Base-by-base conservation (phyloP, 2,329 filamentous ascomycete species). In the Aspergillus sp. region DNA sequence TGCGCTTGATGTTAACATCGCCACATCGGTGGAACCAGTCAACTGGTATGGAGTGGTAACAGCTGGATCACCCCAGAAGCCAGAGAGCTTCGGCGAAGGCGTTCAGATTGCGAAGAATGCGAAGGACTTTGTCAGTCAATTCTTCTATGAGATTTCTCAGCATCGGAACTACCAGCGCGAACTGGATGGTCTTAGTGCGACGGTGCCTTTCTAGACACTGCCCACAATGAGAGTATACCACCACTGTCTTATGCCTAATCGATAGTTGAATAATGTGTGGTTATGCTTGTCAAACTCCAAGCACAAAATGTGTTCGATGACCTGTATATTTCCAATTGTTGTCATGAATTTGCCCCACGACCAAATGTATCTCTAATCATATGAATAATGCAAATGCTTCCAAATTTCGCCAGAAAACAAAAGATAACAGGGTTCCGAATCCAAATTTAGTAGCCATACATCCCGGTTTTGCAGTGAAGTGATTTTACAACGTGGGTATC, bases 141-240 rank as follows among this genome's bases (percentile, higher is more conserved):
- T 92, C 76, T 84, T 87, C 42, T 88, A 81, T 70, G 82, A 85
- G 16, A 86, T 94, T 54, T 85, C 87, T 36, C 84, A 85, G 75
- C 91, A 95, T 69, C 84, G 87, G 64, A 90, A 90, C 72, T 95
- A 86, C 79, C 80, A 87, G 55, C 80, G 91, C 14, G 91, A 95
- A 81, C 59, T 90, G 71, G 86, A 90, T 67, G 90, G 91, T 0
- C 73, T 94, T 7, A 39, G 29, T 12, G 32, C 29, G 20, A 20
- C n/a, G 6, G 16, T 52, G 50, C 50, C 50, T 18, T 52, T 52
- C 29, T 47, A 47, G 45, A 47, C 3, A 47, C 12, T 24, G 45
- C 18, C 45, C 6, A 14, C 36, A 16, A 36, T 36, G 10, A 11
- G 5, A 36, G 31, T 36, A 14, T 36, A 14, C 31, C 12, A 11